Base-by-base conservation (phyloP, 202 grass and related monocot species). In the Eragrostis tef region DNA sequence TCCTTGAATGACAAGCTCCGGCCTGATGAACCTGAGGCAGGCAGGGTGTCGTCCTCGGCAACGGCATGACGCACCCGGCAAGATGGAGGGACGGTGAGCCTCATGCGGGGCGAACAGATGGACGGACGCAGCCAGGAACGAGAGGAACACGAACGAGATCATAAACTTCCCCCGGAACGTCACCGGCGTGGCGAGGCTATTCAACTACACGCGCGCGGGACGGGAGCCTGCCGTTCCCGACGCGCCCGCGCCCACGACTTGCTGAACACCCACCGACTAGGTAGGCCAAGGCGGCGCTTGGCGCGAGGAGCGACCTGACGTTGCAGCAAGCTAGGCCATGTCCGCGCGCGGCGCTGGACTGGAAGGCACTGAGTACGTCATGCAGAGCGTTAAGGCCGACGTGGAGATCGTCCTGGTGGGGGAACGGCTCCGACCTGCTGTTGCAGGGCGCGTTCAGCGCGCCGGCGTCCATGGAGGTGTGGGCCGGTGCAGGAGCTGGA, bases 381-480 rank as follows among this genome's bases (percentile, higher is more conserved):
- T 96, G 93, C 86, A 85, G 86, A 96, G 86, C 61, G 79, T 49
- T 1, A 79, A 57, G 72, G 59, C 60, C 5, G 75, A 84, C 82
- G 85, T 81, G 65, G 90, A 95, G 72, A 80, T 80, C 46, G 46
- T 48, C 46, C 46, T 48, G 46, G 49, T 64, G 90, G 0, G 51
- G 62, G 29, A 89, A 47, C 88, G 66, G 13, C 41, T 72, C 59
- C 7, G 83, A 91, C 56, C 60, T 88, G 16, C 63, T 48, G 46
- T 48, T 48, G 46, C 2, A 48, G 46, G 46, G 11, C 46, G 46
- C 13, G 46, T 48, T 49, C 6, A 31, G 29, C 29, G 29, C 29
- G 29, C 29, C 29, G 3, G 29, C 29, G 29, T 31, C 29, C 29
- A 3, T 31, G 29, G 29, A 31, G 29, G 29, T 31, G 29, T 31